Conservation (phyloP, 2,329 filamentous ascomycete species). For the Plectosphaerella sp. region DNA sequence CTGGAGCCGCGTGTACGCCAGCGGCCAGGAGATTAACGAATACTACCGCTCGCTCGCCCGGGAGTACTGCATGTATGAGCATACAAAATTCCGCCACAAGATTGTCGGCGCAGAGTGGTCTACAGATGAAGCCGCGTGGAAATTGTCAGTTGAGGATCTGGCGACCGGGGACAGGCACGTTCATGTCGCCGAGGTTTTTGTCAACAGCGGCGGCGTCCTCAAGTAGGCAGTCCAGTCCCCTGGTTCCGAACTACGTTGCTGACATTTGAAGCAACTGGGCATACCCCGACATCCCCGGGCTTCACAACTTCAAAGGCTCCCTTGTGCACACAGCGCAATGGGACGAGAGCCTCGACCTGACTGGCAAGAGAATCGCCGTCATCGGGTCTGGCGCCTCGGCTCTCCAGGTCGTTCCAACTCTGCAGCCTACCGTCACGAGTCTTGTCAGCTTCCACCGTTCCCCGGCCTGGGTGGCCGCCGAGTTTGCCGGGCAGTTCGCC, state of each 20-base stretch:
- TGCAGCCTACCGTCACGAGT: conserved; percentile 9
- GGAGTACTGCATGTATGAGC: background rate
- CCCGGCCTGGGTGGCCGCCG: conserved; percentile 29
- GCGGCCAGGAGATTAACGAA: background rate
- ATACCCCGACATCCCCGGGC: conserved; percentile 40
- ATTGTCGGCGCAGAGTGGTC: background rate
- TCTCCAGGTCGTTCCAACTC: conserved; percentile 22
- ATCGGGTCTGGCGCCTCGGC: conserved; percentile 26
- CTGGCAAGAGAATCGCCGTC: conserved; percentile 21
- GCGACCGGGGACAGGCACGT: background rate
- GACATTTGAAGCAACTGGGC: conserved; percentile 27
- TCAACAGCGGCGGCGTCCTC: conserved; percentile 11
- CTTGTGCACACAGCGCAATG: conserved; percentile 38
- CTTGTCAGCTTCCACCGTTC: conserved; percentile 26
- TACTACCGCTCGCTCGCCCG: background rate
- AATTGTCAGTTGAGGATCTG: background rate
- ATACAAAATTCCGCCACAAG: background rate
- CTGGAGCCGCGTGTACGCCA: background rate
- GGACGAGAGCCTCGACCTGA: conserved; percentile 22
- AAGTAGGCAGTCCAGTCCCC: too few relatives aligned
- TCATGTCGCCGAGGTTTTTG: conserved; percentile 8
- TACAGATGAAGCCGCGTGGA: background rate
- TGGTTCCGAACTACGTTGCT: too few relatives aligned
- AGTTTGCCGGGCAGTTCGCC: conserved; percentile 19
- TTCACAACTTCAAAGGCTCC: conserved; percentile 38